phyloP scores from a whole-genome alignment of 306 rosid species.

The Malus asiatica region DNA sequence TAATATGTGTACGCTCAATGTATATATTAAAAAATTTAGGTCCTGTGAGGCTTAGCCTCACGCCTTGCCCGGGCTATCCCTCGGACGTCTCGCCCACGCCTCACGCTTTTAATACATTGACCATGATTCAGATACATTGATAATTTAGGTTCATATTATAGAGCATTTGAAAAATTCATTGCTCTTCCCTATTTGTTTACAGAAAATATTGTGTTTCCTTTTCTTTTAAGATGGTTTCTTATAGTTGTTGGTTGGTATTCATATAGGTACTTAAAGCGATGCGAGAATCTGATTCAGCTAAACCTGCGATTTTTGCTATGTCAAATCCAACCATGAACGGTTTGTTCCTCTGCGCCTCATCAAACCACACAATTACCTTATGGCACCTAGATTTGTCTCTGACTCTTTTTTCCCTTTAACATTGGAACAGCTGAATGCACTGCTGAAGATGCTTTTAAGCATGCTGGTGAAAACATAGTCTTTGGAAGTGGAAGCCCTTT shows the following conservation, averaged over 20 bases:
- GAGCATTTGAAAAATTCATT: not conserved
- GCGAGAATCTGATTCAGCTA: conserved; percentile 84
- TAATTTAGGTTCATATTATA: not conserved
- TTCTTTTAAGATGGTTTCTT: conserved; percentile 8
- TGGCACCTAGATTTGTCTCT: conserved; percentile 7
- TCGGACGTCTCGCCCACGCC: too few species aligned
- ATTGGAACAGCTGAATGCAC: conserved; percentile 84
- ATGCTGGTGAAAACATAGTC: conserved; percentile 87
- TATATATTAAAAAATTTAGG: too few species aligned
- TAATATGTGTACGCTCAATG: too few species aligned
- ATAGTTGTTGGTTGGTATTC: conserved; percentile 23
- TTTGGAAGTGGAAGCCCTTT: conserved; percentile 99
- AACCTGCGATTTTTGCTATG: conserved; percentile 98
- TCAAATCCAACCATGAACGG: conserved; percentile 98
- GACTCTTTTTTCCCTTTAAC: not conserved
- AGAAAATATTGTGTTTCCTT: not conserved
- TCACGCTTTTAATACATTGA: not conserved
- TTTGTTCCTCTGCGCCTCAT: conserved; percentile 44
- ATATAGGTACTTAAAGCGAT: conserved; percentile 86
- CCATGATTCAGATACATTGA: not conserved
- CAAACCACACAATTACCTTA: conserved; percentile 20
- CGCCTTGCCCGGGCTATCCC: too few species aligned
- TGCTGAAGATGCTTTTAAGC: conserved; percentile 81
- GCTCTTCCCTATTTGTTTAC: not conserved
- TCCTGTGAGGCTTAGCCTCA: too few species aligned